phyloP scores from a whole-genome alignment of 441 rosid genomes.

The Eruca vesicaria region DNA sequence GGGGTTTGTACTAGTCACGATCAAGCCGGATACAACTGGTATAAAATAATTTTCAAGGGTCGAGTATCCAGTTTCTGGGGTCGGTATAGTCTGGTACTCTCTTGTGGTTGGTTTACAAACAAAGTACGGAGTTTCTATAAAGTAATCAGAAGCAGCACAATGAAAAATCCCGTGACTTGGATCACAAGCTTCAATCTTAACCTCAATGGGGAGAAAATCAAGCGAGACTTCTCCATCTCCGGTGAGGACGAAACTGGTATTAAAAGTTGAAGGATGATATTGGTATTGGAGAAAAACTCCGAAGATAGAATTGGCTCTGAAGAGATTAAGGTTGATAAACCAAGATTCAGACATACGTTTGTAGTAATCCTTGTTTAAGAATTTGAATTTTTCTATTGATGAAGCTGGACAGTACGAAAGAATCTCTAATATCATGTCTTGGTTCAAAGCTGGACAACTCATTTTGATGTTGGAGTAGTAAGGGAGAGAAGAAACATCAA shows the following conservation, averaged over 20 bases:
- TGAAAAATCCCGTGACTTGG: neutral
- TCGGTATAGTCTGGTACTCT: neutral
- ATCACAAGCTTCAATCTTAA: slow-evolving; percentile 14
- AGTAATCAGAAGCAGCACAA: neutral
- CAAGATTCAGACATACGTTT: neutral
- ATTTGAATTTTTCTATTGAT: neutral
- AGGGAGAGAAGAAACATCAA: neutral
- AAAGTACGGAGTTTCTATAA: neutral
- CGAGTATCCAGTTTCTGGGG: neutral
- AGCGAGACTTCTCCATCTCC: neutral
- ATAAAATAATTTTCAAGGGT: neutral
- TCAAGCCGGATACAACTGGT: neutral
- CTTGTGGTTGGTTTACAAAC: neutral
- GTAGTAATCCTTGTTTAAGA: neutral
- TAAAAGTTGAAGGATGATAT: neutral
- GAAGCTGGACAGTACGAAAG: neutral
- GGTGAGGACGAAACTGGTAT: neutral
- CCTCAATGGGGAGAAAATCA: slow-evolving; percentile 5
- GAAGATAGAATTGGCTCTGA: neutral
- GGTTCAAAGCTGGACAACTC: neutral
- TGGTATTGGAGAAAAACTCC: neutral
- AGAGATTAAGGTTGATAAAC: neutral
- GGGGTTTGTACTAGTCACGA: neutral
- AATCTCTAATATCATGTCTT: neutral
- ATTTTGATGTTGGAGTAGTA: neutral